A percentile compares a stretch with the other conserved stretches of the same genome.
Conservation (phyloP, 257 asterid genomes). For the Solanum chiquidenum region DNA sequence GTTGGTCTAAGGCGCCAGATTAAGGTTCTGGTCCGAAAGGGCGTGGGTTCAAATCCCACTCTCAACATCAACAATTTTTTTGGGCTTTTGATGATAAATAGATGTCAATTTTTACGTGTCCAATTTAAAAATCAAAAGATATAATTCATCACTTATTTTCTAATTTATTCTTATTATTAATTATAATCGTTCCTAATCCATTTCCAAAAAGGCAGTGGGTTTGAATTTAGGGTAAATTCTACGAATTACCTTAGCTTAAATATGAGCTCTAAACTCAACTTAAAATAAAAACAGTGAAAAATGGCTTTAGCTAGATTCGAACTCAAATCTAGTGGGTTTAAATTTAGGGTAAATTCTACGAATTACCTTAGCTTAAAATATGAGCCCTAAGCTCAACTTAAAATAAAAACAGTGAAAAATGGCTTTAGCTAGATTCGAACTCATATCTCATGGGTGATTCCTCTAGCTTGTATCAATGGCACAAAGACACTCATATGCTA, state of each 20-base stretch:
- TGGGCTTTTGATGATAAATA: too few relatives aligned
- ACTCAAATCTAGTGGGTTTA: background rate
- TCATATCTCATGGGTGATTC: too few relatives aligned
- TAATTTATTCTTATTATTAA: too few relatives aligned
- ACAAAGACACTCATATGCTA: background rate
- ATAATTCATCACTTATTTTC: background rate
- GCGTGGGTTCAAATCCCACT: conserved; percentile 99
- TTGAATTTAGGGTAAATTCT: too few relatives aligned
- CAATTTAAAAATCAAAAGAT: too few relatives aligned
- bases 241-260: too few relatives aligned
- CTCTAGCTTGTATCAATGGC: background rate
- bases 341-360: too few relatives aligned
- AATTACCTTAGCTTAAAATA: too few relatives aligned
- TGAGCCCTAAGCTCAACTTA: background rate
- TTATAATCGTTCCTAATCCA: too few relatives aligned
- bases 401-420: too few relatives aligned
- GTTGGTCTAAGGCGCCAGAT: conserved; percentile 99
- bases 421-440: background rate
- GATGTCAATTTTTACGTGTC: too few relatives aligned
- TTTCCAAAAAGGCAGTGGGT: background rate
- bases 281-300: too few relatives aligned
- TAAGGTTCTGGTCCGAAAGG: conserved; percentile 99
- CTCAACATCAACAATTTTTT: conserved; percentile 29
- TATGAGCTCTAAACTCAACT: background rate
- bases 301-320: background rate